Evolutionary conservation across 495 filamentous ascomycete species (phyloP).

Genomic region (Xylaria bambusicola): DNA sequence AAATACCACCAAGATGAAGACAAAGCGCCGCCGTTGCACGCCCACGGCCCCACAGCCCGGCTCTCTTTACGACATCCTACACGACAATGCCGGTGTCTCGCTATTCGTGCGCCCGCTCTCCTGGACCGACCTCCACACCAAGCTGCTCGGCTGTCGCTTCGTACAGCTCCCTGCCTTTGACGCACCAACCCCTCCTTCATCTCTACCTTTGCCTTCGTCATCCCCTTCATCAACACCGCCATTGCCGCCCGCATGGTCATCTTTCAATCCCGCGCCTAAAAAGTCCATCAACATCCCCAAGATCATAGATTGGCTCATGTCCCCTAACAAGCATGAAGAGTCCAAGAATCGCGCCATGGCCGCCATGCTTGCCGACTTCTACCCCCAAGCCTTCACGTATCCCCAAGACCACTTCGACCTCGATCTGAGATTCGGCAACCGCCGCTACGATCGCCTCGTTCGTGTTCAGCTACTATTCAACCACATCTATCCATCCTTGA

Average conservation of each 20-base stretch:
- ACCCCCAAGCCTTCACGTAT: slow-evolving; percentile 32
- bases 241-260: no score
- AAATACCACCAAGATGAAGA: no score
- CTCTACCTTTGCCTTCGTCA: slow-evolving; percentile 1
- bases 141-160: slow-evolving; percentile 43
- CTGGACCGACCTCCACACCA: slow-evolving; percentile 49
- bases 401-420: slow-evolving; percentile 32
- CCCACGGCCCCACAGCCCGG: slow-evolving; percentile 39
- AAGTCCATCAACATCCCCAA: slow-evolving; percentile 34
- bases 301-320: slow-evolving; percentile 37
- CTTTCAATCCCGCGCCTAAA: no score
- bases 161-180: slow-evolving; percentile 31
- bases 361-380: slow-evolving; percentile 37
- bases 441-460: slow-evolving; percentile 32
- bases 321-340: slow-evolving; percentile 13
- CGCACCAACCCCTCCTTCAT: slow-evolving; percentile 30
- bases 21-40: neutral
- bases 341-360: slow-evolving; percentile 36
- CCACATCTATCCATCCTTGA: slow-evolving; percentile 11
- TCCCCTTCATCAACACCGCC: neutral
- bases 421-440: slow-evolving; percentile 40
- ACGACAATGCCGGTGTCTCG: slow-evolving; percentile 39
- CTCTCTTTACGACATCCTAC: slow-evolving; percentile 51
- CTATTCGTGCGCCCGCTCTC: slow-evolving; percentile 46
- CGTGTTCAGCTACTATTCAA: slow-evolving; percentile 43